Percentiles rank a stretch among this genome's conserved stretches.
Conservation (phyloP, 1,284 basidiomycete genomes). For the Naganishia liquefaciens region DNA sequence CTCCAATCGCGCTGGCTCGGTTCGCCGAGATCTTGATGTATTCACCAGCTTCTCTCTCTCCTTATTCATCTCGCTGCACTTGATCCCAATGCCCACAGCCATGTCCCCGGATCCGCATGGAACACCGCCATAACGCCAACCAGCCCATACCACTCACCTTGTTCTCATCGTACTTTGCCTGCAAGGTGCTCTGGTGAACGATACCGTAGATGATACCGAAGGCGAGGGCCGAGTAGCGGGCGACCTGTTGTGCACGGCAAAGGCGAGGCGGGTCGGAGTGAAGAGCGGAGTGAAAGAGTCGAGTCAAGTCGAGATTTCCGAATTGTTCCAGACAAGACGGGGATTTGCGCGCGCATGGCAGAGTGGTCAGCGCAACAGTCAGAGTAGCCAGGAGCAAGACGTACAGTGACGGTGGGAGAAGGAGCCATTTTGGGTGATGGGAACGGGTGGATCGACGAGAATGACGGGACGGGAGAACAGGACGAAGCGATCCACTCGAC, state of each 20-base stretch:
- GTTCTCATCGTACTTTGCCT: slow-evolving; percentile 69
- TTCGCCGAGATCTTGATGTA: too few species aligned
- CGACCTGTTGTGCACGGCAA: slow-evolving; percentile 65
- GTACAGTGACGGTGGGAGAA: slow-evolving; percentile 49
- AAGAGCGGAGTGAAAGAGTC: neutral
- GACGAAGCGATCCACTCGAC: neutral
- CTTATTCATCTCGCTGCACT: neutral
- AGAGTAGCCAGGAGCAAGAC: slow-evolving; percentile 23
- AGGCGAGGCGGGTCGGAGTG: neutral
- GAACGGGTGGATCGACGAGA: too few species aligned
- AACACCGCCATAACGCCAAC: neutral
- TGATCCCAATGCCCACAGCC: neutral
- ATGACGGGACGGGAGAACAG: too few species aligned
- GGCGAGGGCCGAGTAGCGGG: slow-evolving; percentile 89
- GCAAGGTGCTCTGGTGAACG: slow-evolving; percentile 84
- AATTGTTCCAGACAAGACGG: neutral
- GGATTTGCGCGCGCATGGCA: neutral
- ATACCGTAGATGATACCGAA: slow-evolving; percentile 90
- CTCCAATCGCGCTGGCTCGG: neutral
- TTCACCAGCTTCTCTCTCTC: too few species aligned
- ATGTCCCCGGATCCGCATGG: neutral
- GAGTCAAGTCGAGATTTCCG: neutral
- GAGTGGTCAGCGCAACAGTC: neutral
- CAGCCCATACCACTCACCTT: slow-evolving; percentile 41
- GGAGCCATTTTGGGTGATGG: slow-evolving; percentile 42